Base-by-base conservation (phyloP, 2,329 filamentous ascomycete genomes). In the Colletotrichum filicis region DNA sequence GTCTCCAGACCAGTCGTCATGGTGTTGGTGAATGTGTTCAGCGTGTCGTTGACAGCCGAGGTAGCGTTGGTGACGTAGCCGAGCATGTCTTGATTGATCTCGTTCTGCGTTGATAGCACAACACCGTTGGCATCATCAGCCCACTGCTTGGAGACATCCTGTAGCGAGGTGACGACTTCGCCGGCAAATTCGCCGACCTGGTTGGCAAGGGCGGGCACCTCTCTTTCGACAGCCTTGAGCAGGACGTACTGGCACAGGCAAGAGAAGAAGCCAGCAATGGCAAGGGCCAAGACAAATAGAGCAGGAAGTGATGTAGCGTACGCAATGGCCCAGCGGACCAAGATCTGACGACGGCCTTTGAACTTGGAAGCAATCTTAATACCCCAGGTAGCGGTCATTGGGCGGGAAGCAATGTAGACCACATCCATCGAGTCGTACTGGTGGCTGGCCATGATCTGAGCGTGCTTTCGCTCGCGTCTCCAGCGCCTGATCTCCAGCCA, bases 41-140 rank as follows among this genome's bases (percentile, higher is more conserved):
- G 88, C 0, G 96, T 98, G 78, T 93, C 83, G 81, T 98, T 98
- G 79, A 98, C 88, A 1, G 95, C 93, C 8, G 86, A 86, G 0
- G 96, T 98, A 37, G 93, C 94, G 64, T 92, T 95, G 71, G 92
- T 92, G 58, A 98, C 95, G 89, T 96, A 97, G 73, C 93, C 92
- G 75, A 98, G 91, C 28, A 99, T 86, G 74, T 98, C 92, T 52
- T 92, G 80, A 84, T 98, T 99, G 82, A 99, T 91, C 37, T 94
- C 90, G 68, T 86, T 80, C 82, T 95, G 96, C 80, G 95, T 88
- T 12, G 90, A 87, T 32, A 81, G 85, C 78, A 98, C 92, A 64
- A 92, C 93, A 11, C 86, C 83, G 82, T 98, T 98, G 76, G 94
- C 92, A 66, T 92, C 91, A 69, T 87, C 84, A 5, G 95, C 92